phyloP scores from a whole-genome alignment of 768 basidiomycete species.

The Russula ochroleuca region DNA sequence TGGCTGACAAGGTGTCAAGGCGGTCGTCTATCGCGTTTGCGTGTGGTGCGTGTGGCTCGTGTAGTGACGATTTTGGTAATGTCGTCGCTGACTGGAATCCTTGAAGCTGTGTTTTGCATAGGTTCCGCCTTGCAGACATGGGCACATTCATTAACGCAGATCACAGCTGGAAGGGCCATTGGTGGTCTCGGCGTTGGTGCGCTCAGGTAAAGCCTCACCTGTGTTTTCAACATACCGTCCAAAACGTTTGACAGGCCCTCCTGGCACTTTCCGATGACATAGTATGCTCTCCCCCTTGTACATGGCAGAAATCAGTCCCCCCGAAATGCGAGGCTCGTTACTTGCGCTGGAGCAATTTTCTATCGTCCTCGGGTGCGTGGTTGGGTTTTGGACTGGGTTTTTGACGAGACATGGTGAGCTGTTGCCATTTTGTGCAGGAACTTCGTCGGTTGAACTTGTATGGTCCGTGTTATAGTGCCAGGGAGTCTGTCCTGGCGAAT shows the following conservation, averaged over 20 bases:
- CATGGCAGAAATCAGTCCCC: constrained; percentile 81
- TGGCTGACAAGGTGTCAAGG: constrained; percentile 65
- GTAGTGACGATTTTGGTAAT: background rate
- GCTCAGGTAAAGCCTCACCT: constrained; percentile 38
- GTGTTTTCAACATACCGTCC: background rate
- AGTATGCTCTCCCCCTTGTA: constrained; percentile 80
- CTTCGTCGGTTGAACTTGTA: constrained; percentile 6
- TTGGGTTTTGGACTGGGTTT: constrained; percentile 83
- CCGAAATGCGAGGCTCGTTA: constrained; percentile 73
- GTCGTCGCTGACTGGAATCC: background rate
- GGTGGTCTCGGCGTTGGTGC: constrained; percentile 78
- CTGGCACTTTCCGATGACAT: background rate
- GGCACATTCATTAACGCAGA: constrained; percentile 50
- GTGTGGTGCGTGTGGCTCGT: constrained; percentile 47
- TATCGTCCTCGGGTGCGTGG: constrained; percentile 75
- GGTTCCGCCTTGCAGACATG: constrained; percentile 67
- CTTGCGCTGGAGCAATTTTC: constrained; percentile 76
- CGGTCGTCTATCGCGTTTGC: constrained; percentile 62
- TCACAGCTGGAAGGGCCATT: constrained; percentile 67
- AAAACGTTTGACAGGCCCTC: constrained; percentile 11
- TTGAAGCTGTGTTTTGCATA: constrained; percentile 60
- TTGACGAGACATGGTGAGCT: constrained; percentile 59
- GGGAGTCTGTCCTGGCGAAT: constrained; percentile 72
- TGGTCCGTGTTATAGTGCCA: constrained; percentile 41
- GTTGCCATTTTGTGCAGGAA: background rate